Conservation (phyloP, 345 rosid species). For the Eucalyptus regnans region DNA sequence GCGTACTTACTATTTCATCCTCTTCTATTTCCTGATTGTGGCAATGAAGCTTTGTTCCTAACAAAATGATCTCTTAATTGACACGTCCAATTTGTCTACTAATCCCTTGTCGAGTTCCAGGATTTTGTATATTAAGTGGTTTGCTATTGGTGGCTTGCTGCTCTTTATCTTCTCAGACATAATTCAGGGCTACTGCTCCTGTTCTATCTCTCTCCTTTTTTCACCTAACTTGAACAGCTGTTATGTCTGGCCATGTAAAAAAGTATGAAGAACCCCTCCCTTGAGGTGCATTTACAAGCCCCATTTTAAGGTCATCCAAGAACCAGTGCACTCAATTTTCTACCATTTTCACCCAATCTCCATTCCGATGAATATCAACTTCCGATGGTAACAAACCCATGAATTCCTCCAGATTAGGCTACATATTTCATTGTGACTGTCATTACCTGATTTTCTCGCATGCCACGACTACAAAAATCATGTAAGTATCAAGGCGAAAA, state of each 20-base stretch:
- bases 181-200: not conserved
- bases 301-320: not conserved
- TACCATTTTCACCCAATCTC: not conserved
- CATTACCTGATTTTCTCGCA: not conserved
- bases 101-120: not conserved
- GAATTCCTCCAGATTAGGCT: not conserved
- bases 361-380: not conserved
- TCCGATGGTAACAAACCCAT: not conserved
- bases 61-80: not conserved
- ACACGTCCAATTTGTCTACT: not conserved
- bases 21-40: not conserved
- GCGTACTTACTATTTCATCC: not conserved
- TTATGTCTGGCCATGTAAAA: not conserved
- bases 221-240: not conserved
- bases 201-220: not conserved
- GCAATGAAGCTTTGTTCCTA: not conserved
- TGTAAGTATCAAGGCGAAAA: not conserved
- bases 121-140: not conserved
- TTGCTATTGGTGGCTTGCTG: not conserved
- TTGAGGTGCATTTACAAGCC: not conserved
- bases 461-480: not conserved
- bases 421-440: not conserved
- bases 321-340: not conserved
- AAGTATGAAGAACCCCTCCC: not conserved
- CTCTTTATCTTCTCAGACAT: not conserved